Evolutionary conservation across 1,284 basidiomycete genomes (phyloP).

Genomic region (Nidula niveotomentosa): DNA sequence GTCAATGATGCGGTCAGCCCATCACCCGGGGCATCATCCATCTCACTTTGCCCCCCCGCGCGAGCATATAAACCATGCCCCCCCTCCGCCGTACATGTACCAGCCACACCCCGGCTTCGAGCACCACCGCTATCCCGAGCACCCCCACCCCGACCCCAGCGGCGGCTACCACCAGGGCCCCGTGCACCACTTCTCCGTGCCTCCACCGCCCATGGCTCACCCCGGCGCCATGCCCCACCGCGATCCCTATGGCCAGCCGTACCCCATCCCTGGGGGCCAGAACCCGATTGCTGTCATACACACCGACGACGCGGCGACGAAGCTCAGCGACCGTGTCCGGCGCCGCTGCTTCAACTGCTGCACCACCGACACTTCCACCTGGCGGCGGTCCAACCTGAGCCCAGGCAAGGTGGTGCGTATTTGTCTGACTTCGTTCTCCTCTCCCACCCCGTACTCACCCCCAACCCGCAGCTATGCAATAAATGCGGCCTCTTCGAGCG

Average conservation of each 20-base stretch:
- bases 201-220: background rate
- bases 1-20: constrained; percentile 16
- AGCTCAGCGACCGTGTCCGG: constrained; percentile 72
- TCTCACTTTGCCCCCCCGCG: constrained; percentile 6
- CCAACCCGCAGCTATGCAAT: constrained; percentile 67
- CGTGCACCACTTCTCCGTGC: constrained; percentile 13
- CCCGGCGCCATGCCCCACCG: constrained; percentile 9
- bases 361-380: constrained; percentile 82
- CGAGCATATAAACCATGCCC: constrained; percentile 9
- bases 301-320: constrained; percentile 76
- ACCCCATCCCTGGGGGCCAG: constrained; percentile 27
- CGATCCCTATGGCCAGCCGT: constrained; percentile 25
- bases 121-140: constrained; percentile 28
- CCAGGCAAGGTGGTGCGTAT: constrained; percentile 77
- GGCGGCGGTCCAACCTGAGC: constrained; percentile 73
- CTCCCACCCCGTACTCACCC: constrained; percentile 4
- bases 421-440: constrained; percentile 4
- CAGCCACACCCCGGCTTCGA: constrained; percentile 16
- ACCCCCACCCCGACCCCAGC: constrained; percentile 26
- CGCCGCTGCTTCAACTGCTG: constrained; percentile 79
- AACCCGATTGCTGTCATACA: constrained; percentile 41
- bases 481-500: constrained; percentile 84
- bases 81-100: constrained; percentile 10
- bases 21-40: constrained; percentile 10
- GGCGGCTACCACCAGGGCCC: constrained; percentile 9